Conservation (phyloP, 139 green algal species). For the Haematococcus sp. region DNA sequence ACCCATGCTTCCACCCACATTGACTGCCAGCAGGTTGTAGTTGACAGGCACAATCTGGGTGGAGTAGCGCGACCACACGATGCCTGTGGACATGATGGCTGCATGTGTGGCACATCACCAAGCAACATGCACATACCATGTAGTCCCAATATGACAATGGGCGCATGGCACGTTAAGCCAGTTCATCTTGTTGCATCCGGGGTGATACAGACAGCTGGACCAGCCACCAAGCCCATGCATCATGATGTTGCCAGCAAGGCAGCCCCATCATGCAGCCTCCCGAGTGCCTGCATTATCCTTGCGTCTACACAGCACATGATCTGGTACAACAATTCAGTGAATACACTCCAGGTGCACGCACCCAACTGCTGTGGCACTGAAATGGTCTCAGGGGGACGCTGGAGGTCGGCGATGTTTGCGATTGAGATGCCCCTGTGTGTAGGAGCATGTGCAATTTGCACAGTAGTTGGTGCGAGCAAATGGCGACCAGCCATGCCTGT, state of each 20-base stretch:
- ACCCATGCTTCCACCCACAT: conserved; percentile 76
- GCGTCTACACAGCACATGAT: no score
- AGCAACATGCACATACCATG: not conserved
- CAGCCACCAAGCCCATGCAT: not conserved
- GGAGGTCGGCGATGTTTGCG: conserved; percentile 94
- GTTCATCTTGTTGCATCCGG: not conserved
- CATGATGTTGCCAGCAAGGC: not conserved
- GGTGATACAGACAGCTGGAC: not conserved
- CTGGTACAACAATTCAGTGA: no score
- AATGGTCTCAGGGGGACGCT: conserved; percentile 84
- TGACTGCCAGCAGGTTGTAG: conserved; percentile 95
- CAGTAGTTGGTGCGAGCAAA: no score
- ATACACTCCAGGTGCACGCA: no score
- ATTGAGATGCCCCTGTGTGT: conserved; percentile 87
- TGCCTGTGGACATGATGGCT: conserved; percentile 80
- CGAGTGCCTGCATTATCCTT: not conserved
- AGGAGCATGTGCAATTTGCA: no score
- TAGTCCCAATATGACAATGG: no score
- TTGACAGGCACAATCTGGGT: conserved; percentile 89
- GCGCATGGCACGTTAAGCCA: no score
- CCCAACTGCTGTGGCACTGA: conserved; percentile 91
- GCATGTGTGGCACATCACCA: conserved; percentile 19
- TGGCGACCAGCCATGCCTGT: no score
- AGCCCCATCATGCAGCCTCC: not conserved
- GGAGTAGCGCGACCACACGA: conserved; percentile 91